A percentile compares a stretch with the other conserved stretches of the same genome.
Evolutionary conservation across 352 stramenopile species (phyloP).

Genomic region (Phytophthora tubulina): DNA sequence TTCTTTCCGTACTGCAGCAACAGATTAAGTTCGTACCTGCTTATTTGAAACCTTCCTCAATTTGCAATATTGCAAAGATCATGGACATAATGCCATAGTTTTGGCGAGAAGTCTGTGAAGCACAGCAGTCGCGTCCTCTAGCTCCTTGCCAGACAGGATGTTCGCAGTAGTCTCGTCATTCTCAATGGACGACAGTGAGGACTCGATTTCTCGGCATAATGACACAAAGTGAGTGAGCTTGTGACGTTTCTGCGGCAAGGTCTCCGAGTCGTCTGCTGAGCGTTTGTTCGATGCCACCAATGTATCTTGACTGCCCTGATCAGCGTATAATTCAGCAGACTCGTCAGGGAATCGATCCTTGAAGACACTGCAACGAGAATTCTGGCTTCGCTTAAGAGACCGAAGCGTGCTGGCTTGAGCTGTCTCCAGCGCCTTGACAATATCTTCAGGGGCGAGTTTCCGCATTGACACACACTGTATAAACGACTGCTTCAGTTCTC

Average conservation of each 20-base stretch:
- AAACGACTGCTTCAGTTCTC: conserved; percentile 35
- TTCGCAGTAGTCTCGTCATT: conserved; percentile 37
- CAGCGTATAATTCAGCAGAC: conserved; percentile 14
- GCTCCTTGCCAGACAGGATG: conserved; percentile 52
- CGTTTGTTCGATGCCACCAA: conserved; percentile 24
- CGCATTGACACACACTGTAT: conserved; percentile 27
- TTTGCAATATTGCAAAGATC: background rate
- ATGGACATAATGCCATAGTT: conserved; percentile 31
- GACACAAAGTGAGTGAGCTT: conserved; percentile 43
- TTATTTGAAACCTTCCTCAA: background rate
- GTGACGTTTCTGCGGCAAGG: conserved; percentile 31
- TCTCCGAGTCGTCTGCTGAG: conserved; percentile 12
- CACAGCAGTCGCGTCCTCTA: conserved; percentile 57
- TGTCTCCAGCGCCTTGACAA: conserved; percentile 17
- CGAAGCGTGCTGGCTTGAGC: conserved; percentile 23
- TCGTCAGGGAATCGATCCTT: conserved; percentile 43
- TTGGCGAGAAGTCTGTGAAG: conserved; percentile 60
- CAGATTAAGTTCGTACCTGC: conserved; percentile 2
- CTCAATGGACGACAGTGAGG: conserved; percentile 43
- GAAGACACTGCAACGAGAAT: conserved; percentile 21
- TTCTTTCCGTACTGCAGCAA: conserved; percentile 7
- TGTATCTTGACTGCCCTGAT: conserved; percentile 3
- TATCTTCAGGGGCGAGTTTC: conserved; percentile 28
- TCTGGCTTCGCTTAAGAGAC: conserved; percentile 16
- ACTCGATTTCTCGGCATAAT: conserved; percentile 59